phyloP scores from a whole-genome alignment of 2,329 filamentous ascomycete species.

The Teratosphaeria destructans region DNA sequence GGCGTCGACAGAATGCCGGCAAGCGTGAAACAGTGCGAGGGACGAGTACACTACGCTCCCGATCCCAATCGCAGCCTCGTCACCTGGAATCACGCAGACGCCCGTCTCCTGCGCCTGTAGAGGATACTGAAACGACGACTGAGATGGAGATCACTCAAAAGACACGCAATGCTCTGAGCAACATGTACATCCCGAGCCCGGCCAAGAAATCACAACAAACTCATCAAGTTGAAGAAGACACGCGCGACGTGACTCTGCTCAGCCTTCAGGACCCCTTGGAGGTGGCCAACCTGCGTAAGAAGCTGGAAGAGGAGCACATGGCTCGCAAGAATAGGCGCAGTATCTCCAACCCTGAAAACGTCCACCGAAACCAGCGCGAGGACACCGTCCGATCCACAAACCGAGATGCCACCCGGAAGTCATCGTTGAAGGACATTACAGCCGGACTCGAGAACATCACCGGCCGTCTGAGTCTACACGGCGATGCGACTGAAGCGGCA shows the following conservation, averaged over 20 bases:
- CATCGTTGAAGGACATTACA: conserved; percentile 44
- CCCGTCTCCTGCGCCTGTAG: conserved; percentile 10
- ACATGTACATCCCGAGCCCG: conserved; percentile 2
- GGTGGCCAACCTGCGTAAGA: conserved; percentile 44
- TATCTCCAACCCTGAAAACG: conserved; percentile 9
- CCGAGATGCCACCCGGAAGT: conserved; percentile 34
- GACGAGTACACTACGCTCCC: conserved; percentile 5
- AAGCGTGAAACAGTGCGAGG: background rate
- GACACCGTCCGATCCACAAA: conserved; percentile 27
- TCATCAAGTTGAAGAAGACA: conserved; percentile 7
- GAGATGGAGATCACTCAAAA: conserved; percentile 11
- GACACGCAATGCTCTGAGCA: conserved; percentile 5
- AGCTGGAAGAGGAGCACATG: conserved; percentile 45
- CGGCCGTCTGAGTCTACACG: conserved; percentile 15
- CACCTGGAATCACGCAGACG: conserved; percentile 3
- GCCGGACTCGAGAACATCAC: conserved; percentile 25
- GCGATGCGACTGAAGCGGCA: conserved; percentile 15
- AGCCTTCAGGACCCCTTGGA: conserved; percentile 45
- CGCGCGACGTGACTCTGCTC: conserved; percentile 40
- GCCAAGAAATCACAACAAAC: conserved; percentile 2
- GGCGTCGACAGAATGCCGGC: conserved; percentile 10
- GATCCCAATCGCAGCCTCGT: conserved; percentile 13
- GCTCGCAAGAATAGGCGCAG: conserved; percentile 20
- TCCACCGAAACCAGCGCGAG: conserved; percentile 17
- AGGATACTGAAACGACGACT: conserved; percentile 10